These are phyloP conservation scores for Pleurotus tuber-regium DNA, from an alignment of 768 basidiomycete species.

Conservation along the genomic window DNA sequence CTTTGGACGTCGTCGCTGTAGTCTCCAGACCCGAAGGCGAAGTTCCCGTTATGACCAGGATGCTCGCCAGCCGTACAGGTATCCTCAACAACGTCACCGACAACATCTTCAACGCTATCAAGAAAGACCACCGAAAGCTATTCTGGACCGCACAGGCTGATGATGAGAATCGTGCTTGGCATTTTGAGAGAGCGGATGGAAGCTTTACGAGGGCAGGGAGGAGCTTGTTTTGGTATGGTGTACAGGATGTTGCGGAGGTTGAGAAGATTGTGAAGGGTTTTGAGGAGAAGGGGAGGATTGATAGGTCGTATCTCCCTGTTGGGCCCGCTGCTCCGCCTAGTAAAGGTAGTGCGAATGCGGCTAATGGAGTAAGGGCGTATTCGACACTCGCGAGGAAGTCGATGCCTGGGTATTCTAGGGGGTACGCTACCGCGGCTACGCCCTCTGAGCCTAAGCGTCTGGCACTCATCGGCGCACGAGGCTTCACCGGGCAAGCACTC, in stretches of 20 bases:
- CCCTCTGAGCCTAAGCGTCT: slow-evolving; percentile 72
- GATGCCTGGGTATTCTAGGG: slow-evolving; percentile 32
- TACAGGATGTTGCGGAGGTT: slow-evolving; percentile 88
- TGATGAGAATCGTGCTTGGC: slow-evolving; percentile 97
- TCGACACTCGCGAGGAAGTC: slow-evolving; percentile 53
- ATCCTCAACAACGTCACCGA: slow-evolving; percentile 93
- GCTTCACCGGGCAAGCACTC: slow-evolving; percentile 92
- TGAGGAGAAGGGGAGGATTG: slow-evolving; percentile 79
- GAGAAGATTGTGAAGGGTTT: slow-evolving; percentile 77
- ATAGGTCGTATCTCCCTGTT: slow-evolving; percentile 88
- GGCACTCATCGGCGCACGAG: slow-evolving; percentile 94
- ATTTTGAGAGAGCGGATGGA: slow-evolving; percentile 97
- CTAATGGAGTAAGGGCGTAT: slow-evolving; percentile 49
- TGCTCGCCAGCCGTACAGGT: slow-evolving; percentile 84
- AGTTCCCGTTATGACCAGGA: slow-evolving; percentile 88
- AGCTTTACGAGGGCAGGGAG: slow-evolving; percentile 94
- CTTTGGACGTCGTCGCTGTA: slow-evolving; percentile 91
- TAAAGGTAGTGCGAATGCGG: slow-evolving; percentile 34
- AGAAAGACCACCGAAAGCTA: slow-evolving; percentile 87
- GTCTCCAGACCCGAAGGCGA: slow-evolving; percentile 91
- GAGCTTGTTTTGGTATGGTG: slow-evolving; percentile 97
- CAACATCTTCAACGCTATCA: slow-evolving; percentile 96
- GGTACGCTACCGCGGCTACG: slow-evolving; percentile 38
- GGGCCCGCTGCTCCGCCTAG: slow-evolving; percentile 62
- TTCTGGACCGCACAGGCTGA: slow-evolving; percentile 99